Base-by-base conservation (phyloP, 2,329 filamentous ascomycete species). In the Cercospora janseana region DNA sequence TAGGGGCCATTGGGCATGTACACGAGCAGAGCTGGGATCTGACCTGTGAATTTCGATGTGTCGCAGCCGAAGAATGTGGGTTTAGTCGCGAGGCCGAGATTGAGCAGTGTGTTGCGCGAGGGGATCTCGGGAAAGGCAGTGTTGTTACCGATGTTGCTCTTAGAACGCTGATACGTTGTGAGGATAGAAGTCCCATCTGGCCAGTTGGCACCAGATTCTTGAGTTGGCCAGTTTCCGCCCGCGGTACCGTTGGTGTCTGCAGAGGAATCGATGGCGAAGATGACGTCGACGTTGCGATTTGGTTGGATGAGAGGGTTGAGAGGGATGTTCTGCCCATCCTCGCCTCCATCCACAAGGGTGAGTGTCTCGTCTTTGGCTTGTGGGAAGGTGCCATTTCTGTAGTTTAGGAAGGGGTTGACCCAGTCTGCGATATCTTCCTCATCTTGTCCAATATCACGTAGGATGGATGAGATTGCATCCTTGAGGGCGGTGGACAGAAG, bases 31-130 rank as follows among this genome's bases (percentile, higher is more conserved):
- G 90, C 89, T 0, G 79, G 71, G 32, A 46, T 46, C 16, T 71
- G 62, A 7, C 70, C 69, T 0, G 82, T 82, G 41, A 80, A 75
- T 69, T 90, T 88, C 44, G 73, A 73, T 27, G 75, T 75, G 65
- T 88, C 72, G 70, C 88, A 93, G 35, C 88, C 88, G 65, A 93
- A 93, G 75, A 93, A 91, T 1, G 60, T 63, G 0, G 88, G 88
- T 4, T 77, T 78, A 52, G 75, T 79, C 75, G 90, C 92, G 4
- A 92, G 72, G 3, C 85, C 85, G 0, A 87, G 75, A 65, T 90
- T 90, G 57, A 92, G 74, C 65, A 93, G 88, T 0, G 87, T 90
- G 69, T 90, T 87, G 44, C 78, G 72, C 54, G 87, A 85, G 0
- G 88, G 88, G 1, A 93, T 73, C 1, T 77, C 69, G 0, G 88